Conservation (phyloP, 2,329 filamentous ascomycete species). For the Colletotrichum aenigma region DNA sequence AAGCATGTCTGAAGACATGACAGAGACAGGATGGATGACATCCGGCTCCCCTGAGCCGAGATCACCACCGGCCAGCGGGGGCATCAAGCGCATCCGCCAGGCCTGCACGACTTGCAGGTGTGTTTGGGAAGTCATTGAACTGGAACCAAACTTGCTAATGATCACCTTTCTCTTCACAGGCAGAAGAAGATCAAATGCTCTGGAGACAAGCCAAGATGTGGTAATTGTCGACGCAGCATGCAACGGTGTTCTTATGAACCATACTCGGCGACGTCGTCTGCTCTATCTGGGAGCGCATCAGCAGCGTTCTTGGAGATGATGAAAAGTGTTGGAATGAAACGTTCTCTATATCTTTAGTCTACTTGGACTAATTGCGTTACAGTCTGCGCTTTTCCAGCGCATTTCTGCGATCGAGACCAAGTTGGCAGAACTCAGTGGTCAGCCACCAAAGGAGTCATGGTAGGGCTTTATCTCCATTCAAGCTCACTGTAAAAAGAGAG, state of each 20-base stretch:
- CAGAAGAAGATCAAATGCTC: background rate
- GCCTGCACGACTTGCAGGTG: background rate
- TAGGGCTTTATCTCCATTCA: background rate
- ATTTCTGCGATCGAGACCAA: background rate
- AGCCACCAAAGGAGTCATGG: background rate
- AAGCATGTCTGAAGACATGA: background rate
- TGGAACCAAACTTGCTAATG: background rate
- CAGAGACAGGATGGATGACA: background rate
- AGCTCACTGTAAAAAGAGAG: fast-evolving
- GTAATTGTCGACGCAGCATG: background rate
- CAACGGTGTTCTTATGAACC: background rate
- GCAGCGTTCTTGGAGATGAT: background rate
- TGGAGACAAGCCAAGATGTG: background rate
- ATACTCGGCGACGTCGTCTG: background rate
- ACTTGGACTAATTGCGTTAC: background rate
- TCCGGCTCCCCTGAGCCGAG: background rate
- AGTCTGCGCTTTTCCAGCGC: background rate
- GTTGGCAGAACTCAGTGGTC: background rate
- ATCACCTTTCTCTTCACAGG: fast-evolving
- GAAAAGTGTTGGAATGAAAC: background rate
- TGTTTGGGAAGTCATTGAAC: background rate
- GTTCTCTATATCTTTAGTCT: fast-evolving
- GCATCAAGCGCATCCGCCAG: background rate
- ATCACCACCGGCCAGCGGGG: background rate
- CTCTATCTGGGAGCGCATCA: background rate